Percentiles rank a stretch among this genome's conserved stretches.
Conservation (phyloP, 1,284 basidiomycete species). For the Microbotryum scabiosae region DNA sequence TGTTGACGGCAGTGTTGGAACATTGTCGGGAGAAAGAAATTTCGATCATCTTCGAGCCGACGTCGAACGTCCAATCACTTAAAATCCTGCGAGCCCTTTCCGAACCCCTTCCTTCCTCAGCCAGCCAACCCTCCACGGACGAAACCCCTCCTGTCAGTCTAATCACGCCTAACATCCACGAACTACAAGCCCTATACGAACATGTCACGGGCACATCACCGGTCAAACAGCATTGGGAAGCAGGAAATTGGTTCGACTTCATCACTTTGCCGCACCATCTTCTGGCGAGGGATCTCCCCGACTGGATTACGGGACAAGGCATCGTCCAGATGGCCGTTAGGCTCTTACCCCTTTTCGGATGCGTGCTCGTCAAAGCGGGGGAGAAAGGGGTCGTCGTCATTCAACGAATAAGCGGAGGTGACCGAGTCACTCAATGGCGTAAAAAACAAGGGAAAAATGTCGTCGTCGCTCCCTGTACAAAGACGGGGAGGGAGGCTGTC, state of each 20-base stretch:
- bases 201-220: slow-evolving; percentile 40
- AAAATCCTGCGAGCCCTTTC: slow-evolving; percentile 59
- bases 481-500: slow-evolving; percentile 7
- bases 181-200: slow-evolving; percentile 60
- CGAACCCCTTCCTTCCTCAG: slow-evolving; percentile 34
- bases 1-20: slow-evolving; percentile 51
- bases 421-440: slow-evolving; percentile 12
- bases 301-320: slow-evolving; percentile 45
- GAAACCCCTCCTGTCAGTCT: slow-evolving; percentile 45
- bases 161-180: slow-evolving; percentile 68
- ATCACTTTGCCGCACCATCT: slow-evolving; percentile 11
- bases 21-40: slow-evolving; percentile 45
- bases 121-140: slow-evolving; percentile 7
- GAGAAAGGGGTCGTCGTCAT: slow-evolving; percentile 44
- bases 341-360: slow-evolving; percentile 68
- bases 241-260: slow-evolving; percentile 54
- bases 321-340: slow-evolving; percentile 67
- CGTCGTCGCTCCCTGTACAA: not conserved
- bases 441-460: too few relatives aligned
- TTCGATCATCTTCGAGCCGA: slow-evolving; percentile 59
- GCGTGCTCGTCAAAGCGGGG: slow-evolving; percentile 76
- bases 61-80: slow-evolving; percentile 69
- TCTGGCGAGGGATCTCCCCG: slow-evolving; percentile 4
- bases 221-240: slow-evolving; percentile 44
- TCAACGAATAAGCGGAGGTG: slow-evolving; percentile 22